These are phyloP conservation scores for Talaromyces trachyspermus DNA, from an alignment of 495 filamentous ascomycete species.

Conservation along the genomic window DNA sequence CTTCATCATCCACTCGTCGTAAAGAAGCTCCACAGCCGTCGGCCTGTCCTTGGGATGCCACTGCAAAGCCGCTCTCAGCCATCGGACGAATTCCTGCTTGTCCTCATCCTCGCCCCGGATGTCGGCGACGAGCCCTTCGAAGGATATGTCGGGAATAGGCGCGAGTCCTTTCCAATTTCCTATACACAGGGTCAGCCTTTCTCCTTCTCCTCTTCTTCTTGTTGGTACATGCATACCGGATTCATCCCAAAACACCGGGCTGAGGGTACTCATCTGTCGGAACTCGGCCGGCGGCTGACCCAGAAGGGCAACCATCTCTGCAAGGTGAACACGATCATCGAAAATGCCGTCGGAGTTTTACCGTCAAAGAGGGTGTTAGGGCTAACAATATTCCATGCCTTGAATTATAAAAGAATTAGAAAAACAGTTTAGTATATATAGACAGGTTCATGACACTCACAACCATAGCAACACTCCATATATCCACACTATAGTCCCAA, in stretches of 20 bases:
- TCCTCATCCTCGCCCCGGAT: conserved; percentile 20
- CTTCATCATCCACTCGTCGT: no score
- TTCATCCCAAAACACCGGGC: conserved; percentile 17
- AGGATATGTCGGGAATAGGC: conserved; percentile 14
- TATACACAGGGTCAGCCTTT: not conserved
- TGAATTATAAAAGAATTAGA: not conserved
- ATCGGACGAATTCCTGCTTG: conserved; percentile 30
- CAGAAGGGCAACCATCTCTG: conserved; percentile 32
- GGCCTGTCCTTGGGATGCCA: conserved; percentile 34
- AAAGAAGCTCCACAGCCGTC: conserved; percentile 26
- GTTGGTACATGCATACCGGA: not conserved
- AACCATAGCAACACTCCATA: conserved; percentile 35
- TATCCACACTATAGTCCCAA: conserved; percentile 33
- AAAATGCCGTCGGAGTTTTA: conserved; percentile 12
- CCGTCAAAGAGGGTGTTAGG: conserved; percentile 8
- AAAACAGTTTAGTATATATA: no score
- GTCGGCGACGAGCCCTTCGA: conserved; percentile 10
- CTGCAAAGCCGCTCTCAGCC: conserved; percentile 31
- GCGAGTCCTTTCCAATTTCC: conserved; percentile 14
- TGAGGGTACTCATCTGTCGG: conserved; percentile 13
- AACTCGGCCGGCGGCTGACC: conserved; percentile 31
- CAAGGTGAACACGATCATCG: conserved; percentile 25
- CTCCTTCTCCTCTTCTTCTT: not conserved
- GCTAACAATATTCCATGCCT: conserved; percentile 13
- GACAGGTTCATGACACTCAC: no score